Base-by-base conservation (phyloP, 768 basidiomycete species). In the Kwoniella shandongensis region DNA sequence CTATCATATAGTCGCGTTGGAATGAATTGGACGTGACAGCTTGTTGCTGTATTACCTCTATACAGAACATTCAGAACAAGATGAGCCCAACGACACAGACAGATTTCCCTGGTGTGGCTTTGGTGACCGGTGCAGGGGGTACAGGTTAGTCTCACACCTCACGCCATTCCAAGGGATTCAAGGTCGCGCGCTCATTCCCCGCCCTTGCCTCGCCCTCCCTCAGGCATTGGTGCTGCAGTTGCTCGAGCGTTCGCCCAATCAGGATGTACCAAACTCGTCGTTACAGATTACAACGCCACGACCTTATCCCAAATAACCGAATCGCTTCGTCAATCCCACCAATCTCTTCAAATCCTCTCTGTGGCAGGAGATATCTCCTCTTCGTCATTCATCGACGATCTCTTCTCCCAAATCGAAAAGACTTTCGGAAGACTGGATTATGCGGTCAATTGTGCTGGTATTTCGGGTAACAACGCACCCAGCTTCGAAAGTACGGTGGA, bases 161-260 rank as follows among this genome's bases (percentile, higher is more conserved):
- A 18, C 4, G 17, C 13, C 25, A 6, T 5, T 7, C 6, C 17
- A 25, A 42, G 15, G 15, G 30, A 8, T 18, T 11, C 15, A 26
- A 15, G 22, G 22, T 15, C 30, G 12, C 22, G 13, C 22, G 50
- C 38, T 42, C 5, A 35, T 35, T 5, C 13, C 42, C 11, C 29
- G 2, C 27, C 15, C 8, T 12, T 22, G 27, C n/a, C n/a, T n/a
- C n/a, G 15, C 17, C 45, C 13, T 8, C 26, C 25, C 47, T 11
- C 35, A 67, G 66, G 66, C 22, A 68, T 68, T 57, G 66, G 66
- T 26, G 44, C 53, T 29, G 66, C 61, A n/a, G 52, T 60, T 18
- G 60, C 66, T n/a, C 62, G 54, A 48, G 66, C 66, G 15, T 68
- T 68, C 41, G 57, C 53, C 10, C 32, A 36, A 46, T 57, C 62